These are phyloP conservation scores for Viola odorata DNA, from an alignment of 345 rosid species.

Conservation along the genomic window DNA sequence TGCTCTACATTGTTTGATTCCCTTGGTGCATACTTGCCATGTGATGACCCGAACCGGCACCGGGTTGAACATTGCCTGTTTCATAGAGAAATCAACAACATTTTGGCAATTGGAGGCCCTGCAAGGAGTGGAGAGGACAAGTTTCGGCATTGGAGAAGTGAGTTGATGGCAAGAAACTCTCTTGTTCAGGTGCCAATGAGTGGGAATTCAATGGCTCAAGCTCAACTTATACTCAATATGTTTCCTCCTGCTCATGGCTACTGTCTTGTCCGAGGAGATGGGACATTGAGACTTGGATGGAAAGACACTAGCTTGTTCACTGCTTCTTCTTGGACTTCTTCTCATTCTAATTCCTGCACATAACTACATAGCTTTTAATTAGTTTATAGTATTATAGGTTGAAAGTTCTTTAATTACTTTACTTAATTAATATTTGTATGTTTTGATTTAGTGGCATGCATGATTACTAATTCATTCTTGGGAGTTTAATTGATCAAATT, in stretches of 20 bases:
- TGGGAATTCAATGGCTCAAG: slow-evolving; percentile 61
- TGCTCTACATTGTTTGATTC: slow-evolving; percentile 62
- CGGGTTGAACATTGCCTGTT: slow-evolving; percentile 47
- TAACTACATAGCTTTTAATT: slow-evolving; percentile 16
- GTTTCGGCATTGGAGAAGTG: slow-evolving; percentile 48
- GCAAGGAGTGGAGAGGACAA: slow-evolving; percentile 67
- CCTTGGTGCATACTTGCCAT: slow-evolving; percentile 35
- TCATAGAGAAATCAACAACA: slow-evolving; percentile 51
- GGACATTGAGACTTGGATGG: slow-evolving; percentile 64
- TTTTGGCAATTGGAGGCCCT: slow-evolving; percentile 62
- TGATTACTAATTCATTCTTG: too few relatives aligned
- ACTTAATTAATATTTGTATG: too few relatives aligned
- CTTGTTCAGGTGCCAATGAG: slow-evolving; percentile 53
- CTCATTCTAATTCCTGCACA: too few relatives aligned
- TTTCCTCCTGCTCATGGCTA: slow-evolving; percentile 59
- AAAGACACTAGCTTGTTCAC: slow-evolving; percentile 55
- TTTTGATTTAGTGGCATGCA: too few relatives aligned
- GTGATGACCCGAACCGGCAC: slow-evolving; percentile 41
- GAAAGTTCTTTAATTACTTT: too few relatives aligned
- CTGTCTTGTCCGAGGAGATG: slow-evolving; percentile 54
- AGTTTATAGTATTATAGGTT: neutral
- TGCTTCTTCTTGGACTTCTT: slow-evolving; percentile 63
- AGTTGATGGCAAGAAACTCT: slow-evolving; percentile 23
- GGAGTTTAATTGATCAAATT: too few relatives aligned
- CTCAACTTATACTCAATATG: slow-evolving; percentile 60